Percentiles rank a stretch among this genome's conserved stretches.
Conservation (phyloP, 345 rosid genomes). For the Aethionema arabicum region DNA sequence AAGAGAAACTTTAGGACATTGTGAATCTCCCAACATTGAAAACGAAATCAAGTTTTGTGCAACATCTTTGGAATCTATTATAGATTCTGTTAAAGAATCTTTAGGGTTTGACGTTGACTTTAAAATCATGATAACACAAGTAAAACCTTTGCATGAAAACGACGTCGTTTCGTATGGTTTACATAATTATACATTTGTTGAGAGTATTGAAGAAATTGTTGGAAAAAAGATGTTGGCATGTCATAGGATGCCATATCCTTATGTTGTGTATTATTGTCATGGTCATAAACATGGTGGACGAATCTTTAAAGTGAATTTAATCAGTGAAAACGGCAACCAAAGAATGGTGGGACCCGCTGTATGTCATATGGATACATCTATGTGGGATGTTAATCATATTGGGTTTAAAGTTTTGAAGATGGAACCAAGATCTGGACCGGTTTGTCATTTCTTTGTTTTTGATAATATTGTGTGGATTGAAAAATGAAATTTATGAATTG, state of each 20-base stretch:
- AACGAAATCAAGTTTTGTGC: conserved; percentile 60
- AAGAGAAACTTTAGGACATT: conserved; percentile 50
- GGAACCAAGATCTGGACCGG: conserved; percentile 56
- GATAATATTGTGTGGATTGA: conserved; percentile 65
- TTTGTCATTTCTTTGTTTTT: conserved; percentile 69
- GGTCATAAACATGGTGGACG: conserved; percentile 43
- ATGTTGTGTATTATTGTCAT: conserved; percentile 71
- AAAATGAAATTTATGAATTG: too few relatives aligned
- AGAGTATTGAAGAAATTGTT: conserved; percentile 37
- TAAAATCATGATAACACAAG: conserved; percentile 44
- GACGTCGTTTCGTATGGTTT: conserved; percentile 17
- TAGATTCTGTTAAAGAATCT: conserved; percentile 44
- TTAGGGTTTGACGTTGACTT: conserved; percentile 43
- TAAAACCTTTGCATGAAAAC: conserved; percentile 13
- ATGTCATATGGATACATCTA: conserved; percentile 84
- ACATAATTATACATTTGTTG: conserved; percentile 50
- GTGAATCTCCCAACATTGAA: conserved; percentile 44
- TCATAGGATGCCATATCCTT: conserved; percentile 68
- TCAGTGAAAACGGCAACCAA: conserved; percentile 49
- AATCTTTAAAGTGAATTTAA: conserved; percentile 44
- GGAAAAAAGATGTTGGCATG: conserved; percentile 48
- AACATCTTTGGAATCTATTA: conserved; percentile 70
- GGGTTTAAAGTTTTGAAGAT: conserved; percentile 58
- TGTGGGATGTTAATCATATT: conserved; percentile 57
- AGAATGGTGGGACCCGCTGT: conserved; percentile 50